Evolutionary conservation across 2,329 filamentous ascomycete genomes (phyloP).

Genomic region (Grosmannia huntii): DNA sequence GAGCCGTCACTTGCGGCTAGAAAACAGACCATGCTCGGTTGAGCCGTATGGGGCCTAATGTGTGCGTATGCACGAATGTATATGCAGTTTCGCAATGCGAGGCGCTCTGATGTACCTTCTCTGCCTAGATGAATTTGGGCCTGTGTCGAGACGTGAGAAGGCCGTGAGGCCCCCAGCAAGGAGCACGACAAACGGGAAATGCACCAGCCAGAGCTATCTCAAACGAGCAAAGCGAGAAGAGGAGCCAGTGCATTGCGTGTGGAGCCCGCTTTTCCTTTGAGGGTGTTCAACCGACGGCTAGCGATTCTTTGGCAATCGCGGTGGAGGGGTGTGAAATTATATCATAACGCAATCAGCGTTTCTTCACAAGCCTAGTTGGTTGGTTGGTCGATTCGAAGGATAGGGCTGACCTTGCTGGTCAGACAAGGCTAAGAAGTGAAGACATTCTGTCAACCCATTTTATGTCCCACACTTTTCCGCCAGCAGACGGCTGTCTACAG

Average conservation of each 20-base stretch:
- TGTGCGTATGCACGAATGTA: background rate
- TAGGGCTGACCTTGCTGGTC: background rate
- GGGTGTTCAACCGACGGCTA: background rate
- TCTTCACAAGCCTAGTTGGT: background rate
- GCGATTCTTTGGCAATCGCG: background rate
- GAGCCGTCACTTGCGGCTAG: constrained; percentile 7
- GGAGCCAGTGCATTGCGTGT: background rate
- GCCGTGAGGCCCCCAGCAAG: background rate
- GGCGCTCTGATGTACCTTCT: background rate
- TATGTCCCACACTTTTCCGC: background rate
- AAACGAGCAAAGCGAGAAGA: background rate
- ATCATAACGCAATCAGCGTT: background rate
- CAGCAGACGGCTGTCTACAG: background rate
- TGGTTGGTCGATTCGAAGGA: background rate
- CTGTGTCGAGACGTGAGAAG: background rate
- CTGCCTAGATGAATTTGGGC: background rate
- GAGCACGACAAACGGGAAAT: background rate
- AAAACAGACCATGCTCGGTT: constrained; percentile 3
- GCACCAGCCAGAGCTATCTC: background rate
- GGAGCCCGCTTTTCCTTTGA: background rate
- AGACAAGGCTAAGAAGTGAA: constrained; percentile 5
- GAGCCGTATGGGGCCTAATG: constrained; percentile 1
- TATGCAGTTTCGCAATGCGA: background rate
- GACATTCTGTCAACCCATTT: background rate
- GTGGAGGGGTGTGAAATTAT: background rate